Base-by-base conservation (phyloP, 2,329 filamentous ascomycete genomes). In the Septoria linicola region DNA sequence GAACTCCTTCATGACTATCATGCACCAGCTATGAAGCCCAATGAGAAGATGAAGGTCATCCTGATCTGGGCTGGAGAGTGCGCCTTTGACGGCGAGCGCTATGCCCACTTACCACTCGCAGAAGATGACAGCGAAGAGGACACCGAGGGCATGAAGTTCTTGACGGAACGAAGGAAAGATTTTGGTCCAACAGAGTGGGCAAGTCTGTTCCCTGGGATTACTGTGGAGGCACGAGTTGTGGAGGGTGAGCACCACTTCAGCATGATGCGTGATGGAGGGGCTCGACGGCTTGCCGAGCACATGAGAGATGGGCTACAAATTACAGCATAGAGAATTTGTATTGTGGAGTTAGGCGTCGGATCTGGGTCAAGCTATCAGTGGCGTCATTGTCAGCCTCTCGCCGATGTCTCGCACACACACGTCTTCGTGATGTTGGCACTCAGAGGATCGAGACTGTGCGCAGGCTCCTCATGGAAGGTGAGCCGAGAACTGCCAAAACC, bases 11-110 rank as follows among this genome's bases (percentile, higher is more conserved):
- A 75, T 37, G 70, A 70, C 21, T 79, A 79, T 59, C 63, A 64
- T 34, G 65, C 58, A 23, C 63, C 52, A 48, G 65, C 58, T 1
- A 55, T 66, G 35, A 41, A 56, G 80, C 37, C 30, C 17, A 34
- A 23, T 11, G 27, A 40, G 17, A 65, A 71, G 8, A 74, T 73
- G 1, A 69, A 72, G 51, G 72, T 73, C 4, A 68, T 69, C 49
- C 58, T 76, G 35, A 68, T 79, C 51, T 78, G 74, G 72, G 76
- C 76, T 1, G 71, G 70, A 42, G 73, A 77, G 40, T 74, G 75
- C 35, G 72, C 77, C 2, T 77, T 73, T 52, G 67, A 67, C 44
- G 67, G 62, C 21, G 72, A 72, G 57, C 59, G 62, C 31, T 58
- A 64, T 34, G 51, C 53, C 2, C 44, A 47, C 17, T 46, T 59